Conservation (phyloP, 1,139 yeast species). For the Hyphopichia wangnamkhiaoensis region DNA sequence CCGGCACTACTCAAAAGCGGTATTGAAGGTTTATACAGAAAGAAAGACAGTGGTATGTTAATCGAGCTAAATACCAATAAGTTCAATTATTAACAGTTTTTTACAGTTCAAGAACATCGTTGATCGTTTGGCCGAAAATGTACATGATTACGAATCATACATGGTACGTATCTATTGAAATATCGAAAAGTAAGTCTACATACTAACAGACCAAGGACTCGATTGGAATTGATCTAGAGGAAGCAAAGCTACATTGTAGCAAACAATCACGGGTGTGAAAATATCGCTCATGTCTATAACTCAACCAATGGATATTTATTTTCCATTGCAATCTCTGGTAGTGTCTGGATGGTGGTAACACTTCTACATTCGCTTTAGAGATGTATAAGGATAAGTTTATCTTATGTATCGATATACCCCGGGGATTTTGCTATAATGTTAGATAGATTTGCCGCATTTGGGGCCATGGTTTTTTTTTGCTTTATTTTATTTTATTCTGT, state of each 20-base stretch:
- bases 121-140: conserved; percentile 7
- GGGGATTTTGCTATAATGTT: no score
- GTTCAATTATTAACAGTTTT: conserved; percentile 4
- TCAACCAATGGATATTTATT: no score
- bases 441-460: no score
- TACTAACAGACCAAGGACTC: conserved; percentile 5
- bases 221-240: conserved; percentile 10
- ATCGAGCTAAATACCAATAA: background rate
- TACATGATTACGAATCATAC: conserved; percentile 9
- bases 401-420: no score
- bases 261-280: no score
- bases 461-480: no score
- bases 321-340: no score
- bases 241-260: no score
- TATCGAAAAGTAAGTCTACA: background rate
- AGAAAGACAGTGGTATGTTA: conserved; percentile 10
- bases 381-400: no score
- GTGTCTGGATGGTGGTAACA: no score
- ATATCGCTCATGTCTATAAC: background rate
- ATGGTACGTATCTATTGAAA: conserved; percentile 9
- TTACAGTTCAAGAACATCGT: conserved; percentile 8
- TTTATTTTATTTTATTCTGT: no score
- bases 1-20: conserved; percentile 3
- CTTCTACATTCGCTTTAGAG: no score
- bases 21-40: conserved; percentile 6